Conservation (phyloP, 2,329 filamentous ascomycete genomes). For the Thermothelomyces thermophilus region DNA sequence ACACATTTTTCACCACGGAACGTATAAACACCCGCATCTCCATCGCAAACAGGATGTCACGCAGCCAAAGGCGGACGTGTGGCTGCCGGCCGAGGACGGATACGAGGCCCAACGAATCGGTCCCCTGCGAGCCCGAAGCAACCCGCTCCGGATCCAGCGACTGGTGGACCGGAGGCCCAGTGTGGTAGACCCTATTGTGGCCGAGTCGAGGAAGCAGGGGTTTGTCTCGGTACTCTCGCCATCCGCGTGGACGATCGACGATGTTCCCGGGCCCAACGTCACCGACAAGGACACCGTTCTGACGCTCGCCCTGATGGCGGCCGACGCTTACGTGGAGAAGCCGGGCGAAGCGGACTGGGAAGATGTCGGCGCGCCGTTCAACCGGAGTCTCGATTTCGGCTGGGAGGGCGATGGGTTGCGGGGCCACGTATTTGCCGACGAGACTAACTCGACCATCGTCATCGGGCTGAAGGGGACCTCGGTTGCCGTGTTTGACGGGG, state of each 20-base stretch:
- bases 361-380: slow-evolving; percentile 71
- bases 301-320: slow-evolving; percentile 78
- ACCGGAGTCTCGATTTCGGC: slow-evolving; percentile 82
- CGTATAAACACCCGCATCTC: slow-evolving; percentile 67
- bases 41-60: slow-evolving; percentile 69
- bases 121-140: slow-evolving; percentile 56
- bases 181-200: slow-evolving; percentile 72
- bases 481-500: slow-evolving; percentile 88
- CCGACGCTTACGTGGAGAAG: slow-evolving; percentile 77
- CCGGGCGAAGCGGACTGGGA: slow-evolving; percentile 73
- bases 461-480: slow-evolving; percentile 91
- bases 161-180: slow-evolving; percentile 70
- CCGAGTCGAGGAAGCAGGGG: slow-evolving; percentile 62
- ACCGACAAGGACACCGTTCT: slow-evolving; percentile 80
- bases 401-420: slow-evolving; percentile 86
- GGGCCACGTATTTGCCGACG: slow-evolving; percentile 87
- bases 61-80: slow-evolving; percentile 52
- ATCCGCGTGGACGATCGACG: slow-evolving; percentile 76
- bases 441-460: slow-evolving; percentile 77
- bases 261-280: slow-evolving; percentile 70
- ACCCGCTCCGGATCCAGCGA: slow-evolving; percentile 65
- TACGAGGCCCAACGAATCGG: slow-evolving; percentile 45
- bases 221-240: slow-evolving; percentile 60
- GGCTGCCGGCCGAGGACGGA: slow-evolving; percentile 55
- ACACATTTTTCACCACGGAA: slow-evolving; percentile 90